phyloP scores from a whole-genome alignment of 1,284 basidiomycete species.

The Athelia sp. region DNA sequence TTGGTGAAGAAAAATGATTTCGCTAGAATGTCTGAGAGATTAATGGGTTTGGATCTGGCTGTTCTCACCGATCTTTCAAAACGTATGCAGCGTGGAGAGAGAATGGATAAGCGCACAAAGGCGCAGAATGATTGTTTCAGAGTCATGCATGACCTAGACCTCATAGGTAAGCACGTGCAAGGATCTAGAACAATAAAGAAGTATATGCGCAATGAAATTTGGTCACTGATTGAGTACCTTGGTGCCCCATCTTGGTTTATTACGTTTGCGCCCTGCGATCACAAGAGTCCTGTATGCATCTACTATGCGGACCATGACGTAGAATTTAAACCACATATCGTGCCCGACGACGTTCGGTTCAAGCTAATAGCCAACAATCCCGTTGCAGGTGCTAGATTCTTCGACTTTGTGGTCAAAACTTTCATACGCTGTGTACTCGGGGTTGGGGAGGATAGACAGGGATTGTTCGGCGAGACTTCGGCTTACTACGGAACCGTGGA shows the following conservation, averaged over 20 bases:
- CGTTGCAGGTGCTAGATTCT: slow-evolving; percentile 23
- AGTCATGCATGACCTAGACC: too few relatives aligned
- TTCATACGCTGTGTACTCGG: slow-evolving; percentile 29
- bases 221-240: slow-evolving; percentile 21
- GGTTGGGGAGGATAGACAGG: slow-evolving; percentile 11
- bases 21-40: slow-evolving; percentile 10
- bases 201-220: slow-evolving; percentile 28
- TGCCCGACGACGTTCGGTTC: slow-evolving; percentile 6
- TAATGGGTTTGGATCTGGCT: slow-evolving; percentile 11
- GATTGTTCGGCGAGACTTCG: slow-evolving; percentile 24
- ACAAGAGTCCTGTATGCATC: slow-evolving; percentile 22
- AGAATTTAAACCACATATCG: slow-evolving; percentile 9
- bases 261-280: slow-evolving; percentile 29
- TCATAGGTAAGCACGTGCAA: slow-evolving; percentile 20
- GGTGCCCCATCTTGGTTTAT: slow-evolving; percentile 32
- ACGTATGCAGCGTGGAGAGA: slow-evolving; percentile 13
- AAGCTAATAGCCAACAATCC: slow-evolving; percentile 23
- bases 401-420: slow-evolving; percentile 21
- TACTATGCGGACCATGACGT: slow-evolving; percentile 22
- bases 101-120: slow-evolving; percentile 18
- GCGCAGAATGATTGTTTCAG: slow-evolving; percentile 27
- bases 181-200: slow-evolving; percentile 27
- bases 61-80: slow-evolving; percentile 13
- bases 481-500: slow-evolving; percentile 33
- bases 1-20: slow-evolving; percentile 18